These are phyloP conservation scores for Penicillium roqueforti DNA, from an alignment of 495 filamentous ascomycete species.

Conservation along the genomic window DNA sequence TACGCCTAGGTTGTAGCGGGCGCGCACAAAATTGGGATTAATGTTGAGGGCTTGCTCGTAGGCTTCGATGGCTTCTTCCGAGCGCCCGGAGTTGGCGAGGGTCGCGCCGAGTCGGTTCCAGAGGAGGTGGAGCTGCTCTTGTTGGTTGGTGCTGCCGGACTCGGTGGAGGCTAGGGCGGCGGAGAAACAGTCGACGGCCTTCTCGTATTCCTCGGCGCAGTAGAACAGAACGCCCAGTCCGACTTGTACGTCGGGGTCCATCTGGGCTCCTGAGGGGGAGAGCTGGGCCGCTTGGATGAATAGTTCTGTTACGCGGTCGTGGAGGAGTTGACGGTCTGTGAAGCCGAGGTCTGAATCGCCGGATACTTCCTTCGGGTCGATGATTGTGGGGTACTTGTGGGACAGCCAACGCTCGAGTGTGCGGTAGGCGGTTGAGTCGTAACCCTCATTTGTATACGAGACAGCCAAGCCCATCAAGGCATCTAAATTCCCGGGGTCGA, in stretches of 20 bases:
- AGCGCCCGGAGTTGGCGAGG: constrained; percentile 86
- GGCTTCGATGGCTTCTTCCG: constrained; percentile 92
- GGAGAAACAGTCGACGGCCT: constrained; percentile 97
- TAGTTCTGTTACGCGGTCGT: constrained; percentile 81
- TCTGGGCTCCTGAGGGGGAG: constrained; percentile 77
- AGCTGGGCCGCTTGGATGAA: constrained; percentile 92
- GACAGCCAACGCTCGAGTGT: constrained; percentile 95
- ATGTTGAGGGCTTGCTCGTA: constrained; percentile 89
- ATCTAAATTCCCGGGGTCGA: constrained; percentile 78
- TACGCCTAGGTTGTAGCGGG: constrained; percentile 94
- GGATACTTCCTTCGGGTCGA: constrained; percentile 62
- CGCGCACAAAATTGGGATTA: constrained; percentile 92
- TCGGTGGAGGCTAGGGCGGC: constrained; percentile 81
- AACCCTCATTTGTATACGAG: constrained; percentile 98
- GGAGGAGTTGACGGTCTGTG: constrained; percentile 84
- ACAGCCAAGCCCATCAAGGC: constrained; percentile 95
- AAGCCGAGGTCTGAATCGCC: constrained; percentile 75
- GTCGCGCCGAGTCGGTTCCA: constrained; percentile 98
- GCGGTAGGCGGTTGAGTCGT: constrained; percentile 93
- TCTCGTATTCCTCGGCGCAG: constrained; percentile 94
- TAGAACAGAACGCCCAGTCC: constrained; percentile 97
- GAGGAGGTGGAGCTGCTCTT: constrained; percentile 78
- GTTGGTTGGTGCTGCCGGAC: constrained; percentile 68
- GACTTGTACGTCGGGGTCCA: constrained; percentile 98
- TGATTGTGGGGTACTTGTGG: constrained; percentile 81